Conservation (phyloP, 1,284 basidiomycete genomes). For the Cryptococcus deneoformans region DNA sequence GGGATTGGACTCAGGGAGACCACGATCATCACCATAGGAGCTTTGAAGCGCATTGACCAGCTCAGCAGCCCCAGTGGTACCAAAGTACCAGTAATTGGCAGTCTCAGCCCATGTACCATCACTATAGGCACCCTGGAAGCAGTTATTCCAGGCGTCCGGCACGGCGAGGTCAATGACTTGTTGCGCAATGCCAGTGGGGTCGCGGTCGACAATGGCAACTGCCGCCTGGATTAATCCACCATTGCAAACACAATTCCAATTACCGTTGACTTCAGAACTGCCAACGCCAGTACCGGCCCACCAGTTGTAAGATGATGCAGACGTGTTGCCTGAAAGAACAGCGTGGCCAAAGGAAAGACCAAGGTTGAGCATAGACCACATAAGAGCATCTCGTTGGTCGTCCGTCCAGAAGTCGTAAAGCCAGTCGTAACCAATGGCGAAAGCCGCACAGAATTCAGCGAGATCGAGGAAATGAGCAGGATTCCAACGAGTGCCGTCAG, state of each 20-base stretch:
- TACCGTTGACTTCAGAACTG: constrained; percentile 56
- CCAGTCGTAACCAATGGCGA: constrained; percentile 92
- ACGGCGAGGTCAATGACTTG: constrained; percentile 65
- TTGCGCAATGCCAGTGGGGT: constrained; percentile 68
- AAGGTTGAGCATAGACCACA: constrained; percentile 70
- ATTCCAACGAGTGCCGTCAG: constrained; percentile 66
- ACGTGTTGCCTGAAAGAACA: constrained; percentile 51
- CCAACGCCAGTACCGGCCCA: constrained; percentile 45
- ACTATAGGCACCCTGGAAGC: constrained; percentile 59
- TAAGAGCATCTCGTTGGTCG: constrained; percentile 69
- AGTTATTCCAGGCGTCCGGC: constrained; percentile 74
- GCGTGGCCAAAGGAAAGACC: constrained; percentile 67
- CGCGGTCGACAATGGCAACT: constrained; percentile 84
- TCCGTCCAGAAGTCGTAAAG: constrained; percentile 79
- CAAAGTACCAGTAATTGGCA: constrained; percentile 95
- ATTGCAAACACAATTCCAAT: constrained; percentile 98
- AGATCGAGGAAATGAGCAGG: constrained; percentile 88
- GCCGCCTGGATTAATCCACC: constrained; percentile 84
- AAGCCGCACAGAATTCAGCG: constrained; percentile 83
- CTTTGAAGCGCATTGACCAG: constrained; percentile 77
- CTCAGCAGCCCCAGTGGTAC: constrained; percentile 90
- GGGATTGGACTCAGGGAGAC: constrained; percentile 64
- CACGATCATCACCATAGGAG: constrained; percentile 80
- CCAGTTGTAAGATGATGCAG: constrained; percentile 50
- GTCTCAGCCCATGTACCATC: constrained; percentile 98